Evolutionary conservation across 345 rosid genomes (phyloP).

Genomic region (Bruguiera parviflora): DNA sequence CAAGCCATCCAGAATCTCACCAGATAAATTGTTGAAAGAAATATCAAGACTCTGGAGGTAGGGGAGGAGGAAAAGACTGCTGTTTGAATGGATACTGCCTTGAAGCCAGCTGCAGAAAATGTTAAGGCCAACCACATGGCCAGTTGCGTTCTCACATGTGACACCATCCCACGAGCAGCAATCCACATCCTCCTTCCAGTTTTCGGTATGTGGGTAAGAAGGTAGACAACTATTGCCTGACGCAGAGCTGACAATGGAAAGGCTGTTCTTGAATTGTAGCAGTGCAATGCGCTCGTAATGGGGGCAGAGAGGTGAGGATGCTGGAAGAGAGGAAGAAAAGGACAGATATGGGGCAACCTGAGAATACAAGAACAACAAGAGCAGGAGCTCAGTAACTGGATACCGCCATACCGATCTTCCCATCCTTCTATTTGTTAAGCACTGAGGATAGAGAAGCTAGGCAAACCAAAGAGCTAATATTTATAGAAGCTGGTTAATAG

Average conservation of each 20-base stretch:
- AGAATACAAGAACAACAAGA: background rate
- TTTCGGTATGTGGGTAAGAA: slow-evolving; percentile 6
- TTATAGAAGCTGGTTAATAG: too few species aligned
- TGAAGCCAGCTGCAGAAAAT: slow-evolving; percentile 2
- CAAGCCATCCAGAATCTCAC: slow-evolving; percentile 3
- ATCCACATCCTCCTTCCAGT: slow-evolving; percentile 20
- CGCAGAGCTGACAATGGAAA: background rate
- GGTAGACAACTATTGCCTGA: background rate
- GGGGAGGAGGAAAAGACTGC: slow-evolving; percentile 18
- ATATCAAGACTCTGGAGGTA: slow-evolving; percentile 28
- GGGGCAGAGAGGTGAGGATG: background rate
- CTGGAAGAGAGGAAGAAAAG: background rate
- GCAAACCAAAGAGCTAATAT: too few species aligned
- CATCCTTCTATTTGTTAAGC: too few species aligned
- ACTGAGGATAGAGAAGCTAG: too few species aligned
- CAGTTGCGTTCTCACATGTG: slow-evolving; percentile 14
- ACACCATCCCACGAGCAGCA: slow-evolving; percentile 37
- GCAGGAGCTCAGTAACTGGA: too few species aligned
- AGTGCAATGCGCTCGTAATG: slow-evolving; percentile 4
- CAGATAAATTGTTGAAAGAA: slow-evolving; percentile 17
- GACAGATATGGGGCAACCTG: background rate
- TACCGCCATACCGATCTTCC: too few species aligned
- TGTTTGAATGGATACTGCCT: slow-evolving; percentile 13
- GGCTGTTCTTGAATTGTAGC: slow-evolving; percentile 15
- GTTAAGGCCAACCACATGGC: slow-evolving; percentile 23